A percentile compares a stretch with the other conserved stretches of the same genome.
Conservation (phyloP, 1,284 basidiomycete genomes). For the Porodaedalea pini region DNA sequence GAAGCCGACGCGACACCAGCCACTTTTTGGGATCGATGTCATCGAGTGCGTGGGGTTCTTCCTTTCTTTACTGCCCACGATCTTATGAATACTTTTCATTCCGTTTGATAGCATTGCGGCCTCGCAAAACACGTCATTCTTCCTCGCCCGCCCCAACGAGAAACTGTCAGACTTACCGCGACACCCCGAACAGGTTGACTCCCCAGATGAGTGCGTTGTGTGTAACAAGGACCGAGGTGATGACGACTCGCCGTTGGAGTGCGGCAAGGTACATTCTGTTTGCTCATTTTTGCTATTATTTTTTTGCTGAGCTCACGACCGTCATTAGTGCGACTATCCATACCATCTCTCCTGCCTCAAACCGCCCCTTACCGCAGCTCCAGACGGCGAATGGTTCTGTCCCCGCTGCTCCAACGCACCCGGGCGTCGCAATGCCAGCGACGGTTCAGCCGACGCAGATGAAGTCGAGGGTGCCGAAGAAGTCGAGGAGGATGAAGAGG, state of each 20-base stretch:
- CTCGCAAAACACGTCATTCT: slow-evolving; percentile 82
- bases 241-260: slow-evolving; percentile 69
- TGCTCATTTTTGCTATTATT: too few species aligned
- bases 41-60: slow-evolving; percentile 55
- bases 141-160: slow-evolving; percentile 69
- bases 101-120: slow-evolving; percentile 61
- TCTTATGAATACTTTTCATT: neutral
- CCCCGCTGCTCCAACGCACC: too few species aligned
- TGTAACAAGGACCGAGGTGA: slow-evolving; percentile 70
- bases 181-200: slow-evolving; percentile 68
- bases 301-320: too few species aligned
- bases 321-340: slow-evolving; percentile 76
- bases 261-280: slow-evolving; percentile 68
- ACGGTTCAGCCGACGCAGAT: too few species aligned
- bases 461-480: too few species aligned
- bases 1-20: slow-evolving; percentile 73
- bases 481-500: too few species aligned
- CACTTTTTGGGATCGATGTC: slow-evolving; percentile 71
- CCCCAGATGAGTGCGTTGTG: slow-evolving; percentile 66
- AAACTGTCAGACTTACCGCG: slow-evolving; percentile 70
- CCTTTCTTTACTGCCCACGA: slow-evolving; percentile 4
- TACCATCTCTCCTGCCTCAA: slow-evolving; percentile 82
- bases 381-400: slow-evolving; percentile 94
- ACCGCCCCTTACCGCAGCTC: slow-evolving; percentile 73
- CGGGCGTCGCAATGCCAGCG: too few species aligned